Base-by-base conservation (phyloP, 108 stramenopile species). In the Cafeteria roenbergensis region DNA sequence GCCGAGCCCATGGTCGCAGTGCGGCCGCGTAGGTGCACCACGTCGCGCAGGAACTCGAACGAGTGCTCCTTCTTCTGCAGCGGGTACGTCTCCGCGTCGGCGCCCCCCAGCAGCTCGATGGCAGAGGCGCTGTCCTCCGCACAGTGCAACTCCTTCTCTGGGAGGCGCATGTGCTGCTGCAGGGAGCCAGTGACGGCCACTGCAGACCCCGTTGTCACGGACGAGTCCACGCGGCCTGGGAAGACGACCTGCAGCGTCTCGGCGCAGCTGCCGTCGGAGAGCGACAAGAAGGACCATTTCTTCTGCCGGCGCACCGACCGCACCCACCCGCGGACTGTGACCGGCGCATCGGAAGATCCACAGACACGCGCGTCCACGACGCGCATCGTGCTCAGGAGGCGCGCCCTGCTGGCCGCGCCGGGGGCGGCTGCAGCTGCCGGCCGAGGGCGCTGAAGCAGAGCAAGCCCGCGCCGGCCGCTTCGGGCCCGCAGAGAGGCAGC, bases 321-420 rank as follows among this genome's bases (percentile, higher is more conserved):
- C 25, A 94, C 91, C 97, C 97, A 97, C 35, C 97, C 97, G 66
- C 92, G 90, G 34, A 99, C 76, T n/a, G n/a, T n/a, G n/a, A n/a
- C n/a, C n/a, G n/a, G n/a, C n/a, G n/a, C n/a, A n/a, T n/a, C n/a
- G n/a, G n/a, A n/a, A n/a, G n/a, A n/a, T n/a, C n/a, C n/a, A n/a
- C n/a, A n/a, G n/a, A n/a, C n/a, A n/a, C n/a, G n/a, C n/a, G n/a
- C n/a, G n/a, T n/a, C n/a, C n/a, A n/a, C n/a, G n/a, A n/a, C n/a
- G n/a, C n/a, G n/a, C n/a, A n/a, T n/a, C n/a, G n/a, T n/a, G n/a
- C n/a, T n/a, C n/a, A n/a, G n/a, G n/a, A n/a, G n/a, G n/a, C n/a
- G n/a, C n/a, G n/a, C n/a, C n/a, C n/a, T n/a, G n/a, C n/a, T n/a
- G n/a, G n/a, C n/a, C n/a, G n/a, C n/a, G n/a, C n/a, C n/a, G n/a